These are phyloP conservation scores for Misopates orontium DNA, from an alignment of 257 asterid genomes.

Conservation along the genomic window DNA sequence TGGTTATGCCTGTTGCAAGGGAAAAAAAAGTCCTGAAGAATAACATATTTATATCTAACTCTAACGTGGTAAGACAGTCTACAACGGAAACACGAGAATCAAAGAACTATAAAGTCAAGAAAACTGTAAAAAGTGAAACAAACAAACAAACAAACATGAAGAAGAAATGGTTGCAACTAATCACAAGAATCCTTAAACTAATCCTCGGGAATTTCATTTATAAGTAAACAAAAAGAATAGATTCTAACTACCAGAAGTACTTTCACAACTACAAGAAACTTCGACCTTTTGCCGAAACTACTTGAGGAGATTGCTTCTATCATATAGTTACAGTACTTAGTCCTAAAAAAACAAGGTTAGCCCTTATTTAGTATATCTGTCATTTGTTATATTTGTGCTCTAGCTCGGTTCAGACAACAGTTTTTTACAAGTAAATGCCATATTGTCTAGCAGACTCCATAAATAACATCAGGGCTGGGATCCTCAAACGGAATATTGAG, in stretches of 20 bases:
- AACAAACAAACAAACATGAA: neutral
- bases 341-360: slow-evolving; percentile 37
- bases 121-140: neutral
- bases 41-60: too few relatives aligned
- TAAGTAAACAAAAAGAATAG: slow-evolving; percentile 28
- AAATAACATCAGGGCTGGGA: slow-evolving; percentile 22
- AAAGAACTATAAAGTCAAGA: too few relatives aligned
- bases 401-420: slow-evolving; percentile 2
- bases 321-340: slow-evolving; percentile 32
- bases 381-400: slow-evolving; percentile 28
- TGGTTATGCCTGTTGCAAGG: too few relatives aligned
- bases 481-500: slow-evolving; percentile 31
- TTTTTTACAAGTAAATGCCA: neutral
- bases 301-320: slow-evolving; percentile 22
- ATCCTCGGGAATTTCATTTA: slow-evolving; percentile 23
- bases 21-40: too few relatives aligned
- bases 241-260: slow-evolving; percentile 40
- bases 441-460: slow-evolving; percentile 29
- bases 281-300: slow-evolving; percentile 9
- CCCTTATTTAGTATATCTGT: slow-evolving; percentile 38
- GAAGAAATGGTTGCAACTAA: slow-evolving; percentile 28
- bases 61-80: too few relatives aligned
- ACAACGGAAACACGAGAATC: too few relatives aligned
- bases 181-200: slow-evolving; percentile 35
- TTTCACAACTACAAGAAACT: slow-evolving; percentile 32